Base-by-base conservation (phyloP, 164 flowering plant species). In the Dillenia suffruticosa region DNA sequence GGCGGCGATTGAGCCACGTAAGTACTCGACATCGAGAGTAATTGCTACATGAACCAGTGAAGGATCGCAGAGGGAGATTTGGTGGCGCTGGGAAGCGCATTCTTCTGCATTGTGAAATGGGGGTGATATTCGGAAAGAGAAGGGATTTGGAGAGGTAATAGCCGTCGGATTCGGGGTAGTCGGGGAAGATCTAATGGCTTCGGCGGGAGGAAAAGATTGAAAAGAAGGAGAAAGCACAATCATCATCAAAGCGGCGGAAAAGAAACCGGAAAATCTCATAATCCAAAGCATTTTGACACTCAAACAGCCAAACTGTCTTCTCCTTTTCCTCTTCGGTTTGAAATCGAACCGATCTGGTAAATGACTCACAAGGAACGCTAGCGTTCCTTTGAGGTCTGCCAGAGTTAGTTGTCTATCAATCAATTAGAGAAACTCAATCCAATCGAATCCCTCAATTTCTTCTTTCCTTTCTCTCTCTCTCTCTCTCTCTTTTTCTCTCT, bases 171-270 rank as follows among this genome's bases (percentile, higher is more conserved):
- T 76, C 6, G 40, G 40, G 5, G 40, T 32, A 32, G 40, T 32
- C 40, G 40, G 71, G 10, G 85, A 73, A 24, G 92, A 85, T 62
- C 87, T 70, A 49, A 78, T 78, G 44, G 82, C 85, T 62, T 79
- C 84, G 5, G 81, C 86, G 0, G 86, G 83, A 0, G 81, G 85
- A 45, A 77, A 75, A 0, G 86, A 82, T 56, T 74, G 82, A 0
- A 77, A 64, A 45, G 86, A 79, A 0, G 86, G 81, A 16, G 80
- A 76, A 9, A 82, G 48, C 5, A 82, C 63, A 43, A 82, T 66
- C 76, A 82, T 62, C 13, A 70, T 62, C 78, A 77, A 64, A 44
- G 81, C 79, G 0, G 75, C 76, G 26, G 81, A 77, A 67, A 77
- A 57, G 32, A 77, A 79, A 19, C 86, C 74, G 3, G 83, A 79